These are phyloP conservation scores for Scedosporium boydii DNA, from an alignment of 2,329 filamentous ascomycete species.

Conservation along the genomic window DNA sequence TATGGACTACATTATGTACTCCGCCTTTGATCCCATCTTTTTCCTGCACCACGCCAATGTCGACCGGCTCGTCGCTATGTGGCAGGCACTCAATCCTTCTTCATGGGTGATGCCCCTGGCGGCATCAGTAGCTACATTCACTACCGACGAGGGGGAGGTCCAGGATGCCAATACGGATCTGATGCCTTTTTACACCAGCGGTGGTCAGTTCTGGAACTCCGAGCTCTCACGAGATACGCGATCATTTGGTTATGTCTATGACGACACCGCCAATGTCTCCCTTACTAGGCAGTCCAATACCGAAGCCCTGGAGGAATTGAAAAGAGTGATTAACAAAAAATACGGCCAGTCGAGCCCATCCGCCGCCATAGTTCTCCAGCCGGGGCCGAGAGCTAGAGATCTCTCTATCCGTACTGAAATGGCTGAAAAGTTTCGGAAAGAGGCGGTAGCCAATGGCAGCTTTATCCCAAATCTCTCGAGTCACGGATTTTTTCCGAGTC, in stretches of 20 bases:
- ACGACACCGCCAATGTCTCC: conserved; percentile 37
- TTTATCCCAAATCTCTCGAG: conserved; percentile 9
- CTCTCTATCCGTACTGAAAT: background rate
- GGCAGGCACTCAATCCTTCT: conserved; percentile 63
- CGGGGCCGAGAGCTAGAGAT: background rate
- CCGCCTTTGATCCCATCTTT: conserved; percentile 72
- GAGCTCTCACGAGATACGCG: conserved; percentile 47
- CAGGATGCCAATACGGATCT: conserved; percentile 48
- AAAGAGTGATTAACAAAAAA: conserved; percentile 43
- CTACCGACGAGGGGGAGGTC: conserved; percentile 41
- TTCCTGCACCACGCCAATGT: conserved; percentile 69
- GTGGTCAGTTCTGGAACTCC: conserved; percentile 57
- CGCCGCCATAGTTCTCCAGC: conserved; percentile 7
- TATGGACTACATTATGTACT: conserved; percentile 61
- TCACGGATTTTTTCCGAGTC: conserved; percentile 10
- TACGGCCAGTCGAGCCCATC: conserved; percentile 24
- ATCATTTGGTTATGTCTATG: conserved; percentile 66
- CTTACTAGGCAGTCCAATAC: conserved; percentile 23
- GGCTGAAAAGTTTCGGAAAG: conserved; percentile 7
- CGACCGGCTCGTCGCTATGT: conserved; percentile 67
- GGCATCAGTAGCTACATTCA: conserved; percentile 51
- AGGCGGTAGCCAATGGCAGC: conserved; percentile 6
- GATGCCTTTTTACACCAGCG: conserved; percentile 54
- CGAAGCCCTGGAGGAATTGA: conserved; percentile 31
- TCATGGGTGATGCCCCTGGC: conserved; percentile 52